Percentiles rank a stretch among this genome's conserved stretches.
phyloP scores from a whole-genome alignment of 2,329 filamentous ascomycete genomes.

The Aspergillus sp. region DNA sequence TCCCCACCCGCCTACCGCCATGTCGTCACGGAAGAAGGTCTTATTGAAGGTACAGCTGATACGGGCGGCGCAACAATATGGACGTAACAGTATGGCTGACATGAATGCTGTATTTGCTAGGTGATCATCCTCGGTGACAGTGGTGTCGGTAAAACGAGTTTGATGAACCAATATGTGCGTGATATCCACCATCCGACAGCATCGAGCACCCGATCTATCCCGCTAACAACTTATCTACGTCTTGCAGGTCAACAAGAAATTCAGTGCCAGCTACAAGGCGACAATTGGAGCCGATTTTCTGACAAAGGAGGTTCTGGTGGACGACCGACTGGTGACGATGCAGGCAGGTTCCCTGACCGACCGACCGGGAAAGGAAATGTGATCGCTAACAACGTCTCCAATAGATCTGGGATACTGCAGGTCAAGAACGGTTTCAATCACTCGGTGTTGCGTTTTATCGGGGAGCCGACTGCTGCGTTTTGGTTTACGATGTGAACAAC shows the following conservation, averaged over 20 bases:
- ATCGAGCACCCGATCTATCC: conserved; percentile 1
- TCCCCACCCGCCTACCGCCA: conserved; percentile 30
- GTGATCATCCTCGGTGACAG: conserved; percentile 99
- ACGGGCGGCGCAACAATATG: not conserved
- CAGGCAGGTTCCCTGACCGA: conserved; percentile 54
- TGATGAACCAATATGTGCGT: conserved; percentile 99
- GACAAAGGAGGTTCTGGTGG: conserved; percentile 94
- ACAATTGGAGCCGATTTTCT: conserved; percentile 98
- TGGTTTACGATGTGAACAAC: conserved; percentile 98
- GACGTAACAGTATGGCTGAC: conserved; percentile 4
- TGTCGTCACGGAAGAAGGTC: conserved; percentile 84
- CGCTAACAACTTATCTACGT: conserved; percentile 9
- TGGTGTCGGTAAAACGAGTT: conserved; percentile 96
- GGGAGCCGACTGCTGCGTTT: conserved; percentile 93
- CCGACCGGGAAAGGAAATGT: not conserved
- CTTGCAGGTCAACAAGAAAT: conserved; percentile 96
- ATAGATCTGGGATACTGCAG: conserved; percentile 95
- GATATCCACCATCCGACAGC: conserved; percentile 6
- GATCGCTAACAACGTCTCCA: conserved; percentile 5
- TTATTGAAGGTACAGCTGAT: conserved; percentile 65
- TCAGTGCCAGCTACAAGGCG: conserved; percentile 98
- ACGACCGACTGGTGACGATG: conserved; percentile 97
- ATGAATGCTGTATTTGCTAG: conserved; percentile 42
- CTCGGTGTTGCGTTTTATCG: conserved; percentile 96
- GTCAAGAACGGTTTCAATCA: conserved; percentile 95